A percentile compares a stretch with the other conserved stretches of the same genome.
Conservation (phyloP, 2,329 filamentous ascomycete species). For the Aspergillus ibericus region DNA sequence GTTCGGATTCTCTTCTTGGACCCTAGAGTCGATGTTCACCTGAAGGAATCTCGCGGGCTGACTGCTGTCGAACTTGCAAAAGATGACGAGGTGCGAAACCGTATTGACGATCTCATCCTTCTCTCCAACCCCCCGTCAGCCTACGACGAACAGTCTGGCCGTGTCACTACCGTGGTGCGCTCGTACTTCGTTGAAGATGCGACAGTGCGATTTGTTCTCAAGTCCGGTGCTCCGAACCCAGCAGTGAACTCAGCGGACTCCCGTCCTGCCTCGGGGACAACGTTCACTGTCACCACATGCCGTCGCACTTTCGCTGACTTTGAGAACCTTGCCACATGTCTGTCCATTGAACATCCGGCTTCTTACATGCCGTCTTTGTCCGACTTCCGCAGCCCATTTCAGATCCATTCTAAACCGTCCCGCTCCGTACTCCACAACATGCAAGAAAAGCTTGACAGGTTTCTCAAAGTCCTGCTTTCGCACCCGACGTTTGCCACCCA, state of each 20-base stretch:
- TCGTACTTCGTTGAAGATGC: constrained; percentile 98
- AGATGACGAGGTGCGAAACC: constrained; percentile 94
- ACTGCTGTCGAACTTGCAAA: constrained; percentile 96
- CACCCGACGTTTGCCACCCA: constrained; percentile 95
- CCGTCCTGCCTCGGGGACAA: constrained; percentile 63
- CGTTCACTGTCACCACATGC: constrained; percentile 87
- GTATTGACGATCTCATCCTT: constrained; percentile 89
- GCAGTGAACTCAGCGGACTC: constrained; percentile 38
- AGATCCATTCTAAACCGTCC: constrained; percentile 89
- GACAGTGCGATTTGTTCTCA: constrained; percentile 86
- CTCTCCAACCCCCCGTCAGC: constrained; percentile 63
- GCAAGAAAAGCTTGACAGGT: constrained; percentile 81
- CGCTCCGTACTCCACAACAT: constrained; percentile 82
- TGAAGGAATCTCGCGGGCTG: constrained; percentile 81
- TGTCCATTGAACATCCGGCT: constrained; percentile 86
- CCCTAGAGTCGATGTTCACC: constrained; percentile 77
- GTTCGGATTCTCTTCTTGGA: constrained; percentile 86
- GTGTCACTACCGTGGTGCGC: constrained; percentile 88
- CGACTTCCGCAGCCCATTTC: constrained; percentile 80
- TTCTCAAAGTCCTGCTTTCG: constrained; percentile 78
- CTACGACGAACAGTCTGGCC: constrained; percentile 66
- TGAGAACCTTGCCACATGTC: constrained; percentile 79
- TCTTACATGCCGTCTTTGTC: constrained; percentile 86
- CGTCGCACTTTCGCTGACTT: constrained; percentile 85
- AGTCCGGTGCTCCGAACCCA: constrained; percentile 76